A percentile compares a stretch with the other conserved stretches of the same genome.
Conservation (phyloP, 805 yeast species). For the Lipomyces mesembrius region DNA sequence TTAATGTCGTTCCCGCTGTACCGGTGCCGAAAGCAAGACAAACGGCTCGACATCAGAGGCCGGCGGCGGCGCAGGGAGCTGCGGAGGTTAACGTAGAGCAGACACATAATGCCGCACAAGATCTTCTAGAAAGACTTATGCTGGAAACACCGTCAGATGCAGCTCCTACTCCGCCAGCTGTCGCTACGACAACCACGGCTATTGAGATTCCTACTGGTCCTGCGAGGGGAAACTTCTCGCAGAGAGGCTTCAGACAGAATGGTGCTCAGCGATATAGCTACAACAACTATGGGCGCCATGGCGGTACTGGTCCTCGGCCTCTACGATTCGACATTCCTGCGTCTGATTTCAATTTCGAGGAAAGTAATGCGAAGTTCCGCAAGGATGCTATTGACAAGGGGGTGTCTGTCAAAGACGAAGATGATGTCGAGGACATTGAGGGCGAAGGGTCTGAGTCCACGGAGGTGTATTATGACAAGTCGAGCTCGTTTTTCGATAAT, state of each 20-base stretch:
- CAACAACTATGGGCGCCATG: conserved; percentile 14
- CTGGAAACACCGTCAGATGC: conserved; percentile 12
- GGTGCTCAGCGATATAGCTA: conserved; percentile 2
- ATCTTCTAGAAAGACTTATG: conserved; percentile 28
- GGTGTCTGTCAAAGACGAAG: conserved; percentile 48
- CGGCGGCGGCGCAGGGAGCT: conserved; percentile 38
- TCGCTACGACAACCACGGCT: conserved; percentile 1
- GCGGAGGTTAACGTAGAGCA: conserved; percentile 29
- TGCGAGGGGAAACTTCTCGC: background rate
- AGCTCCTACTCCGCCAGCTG: conserved; percentile 16
- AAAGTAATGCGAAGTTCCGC: conserved; percentile 70
- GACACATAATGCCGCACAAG: conserved; percentile 32
- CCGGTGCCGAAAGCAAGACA: conserved; percentile 32
- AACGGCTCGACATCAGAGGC: conserved; percentile 22
- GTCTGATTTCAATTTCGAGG: conserved; percentile 74
- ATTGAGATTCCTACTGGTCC: background rate
- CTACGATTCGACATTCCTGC: conserved; percentile 50
- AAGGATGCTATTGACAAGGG: conserved; percentile 47
- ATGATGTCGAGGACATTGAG: conserved; percentile 41
- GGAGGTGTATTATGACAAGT: conserved; percentile 66
- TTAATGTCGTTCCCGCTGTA: conserved; percentile 33
- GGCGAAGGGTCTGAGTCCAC: conserved; percentile 24
- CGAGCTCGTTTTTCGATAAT: conserved; percentile 85
- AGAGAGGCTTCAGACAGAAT: conserved; percentile 1
- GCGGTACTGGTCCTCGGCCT: conserved; percentile 24